Evolutionary conservation across 192 early-diverging fungal genomes (phyloP), one percentile per base, ranked within the genome.

Genomic region (Coemansia sp.): DNA sequence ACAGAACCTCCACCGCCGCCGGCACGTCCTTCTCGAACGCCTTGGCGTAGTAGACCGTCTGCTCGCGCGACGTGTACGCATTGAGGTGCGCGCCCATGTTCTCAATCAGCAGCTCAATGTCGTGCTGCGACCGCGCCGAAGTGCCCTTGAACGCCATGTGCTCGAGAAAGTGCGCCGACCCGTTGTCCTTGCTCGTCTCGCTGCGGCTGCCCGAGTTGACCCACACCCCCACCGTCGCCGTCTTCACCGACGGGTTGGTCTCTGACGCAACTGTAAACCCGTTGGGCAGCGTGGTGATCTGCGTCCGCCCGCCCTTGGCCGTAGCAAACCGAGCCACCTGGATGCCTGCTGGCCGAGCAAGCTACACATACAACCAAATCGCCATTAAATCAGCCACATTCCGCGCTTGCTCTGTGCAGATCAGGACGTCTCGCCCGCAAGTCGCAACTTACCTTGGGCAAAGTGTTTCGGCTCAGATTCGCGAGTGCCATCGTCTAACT

Each of bases 121-220:
- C 90, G 64, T 89, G 83, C 82, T 97, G 96, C 38, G 87, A 86
- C 64, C 95, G 90, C 57, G 86, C 70, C 56, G 87, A 88, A 26
- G 96, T 98, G 59, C 96, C 96, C 73, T 99, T 99, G 88, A 97
- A 99, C 13, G 95, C 92, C 95, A 99, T 98, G 82, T 99, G 96
- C 79, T 99, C 96, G 59, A 99, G 81, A 69, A 99, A 99, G 83
- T 99, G 95, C 21, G 96, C 96, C 34, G 93, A 88, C 31, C 96
- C 96, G 66, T 99, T 99, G 86, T 93, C 94, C 67, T 79, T 85
- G 65, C 78, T 76, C 61, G 83, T 92, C 73, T 94, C 93, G 75
- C 89, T 90, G 69, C 93, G 88, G 69, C 88, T 90, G 43, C 93
- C 93, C 59, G 93, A 91, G 85, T 93, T 90, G 61, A 94, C 93